These are phyloP conservation scores for Rhodotorula sp. DNA, from an alignment of 1,284 basidiomycete genomes.

Conservation along the genomic window DNA sequence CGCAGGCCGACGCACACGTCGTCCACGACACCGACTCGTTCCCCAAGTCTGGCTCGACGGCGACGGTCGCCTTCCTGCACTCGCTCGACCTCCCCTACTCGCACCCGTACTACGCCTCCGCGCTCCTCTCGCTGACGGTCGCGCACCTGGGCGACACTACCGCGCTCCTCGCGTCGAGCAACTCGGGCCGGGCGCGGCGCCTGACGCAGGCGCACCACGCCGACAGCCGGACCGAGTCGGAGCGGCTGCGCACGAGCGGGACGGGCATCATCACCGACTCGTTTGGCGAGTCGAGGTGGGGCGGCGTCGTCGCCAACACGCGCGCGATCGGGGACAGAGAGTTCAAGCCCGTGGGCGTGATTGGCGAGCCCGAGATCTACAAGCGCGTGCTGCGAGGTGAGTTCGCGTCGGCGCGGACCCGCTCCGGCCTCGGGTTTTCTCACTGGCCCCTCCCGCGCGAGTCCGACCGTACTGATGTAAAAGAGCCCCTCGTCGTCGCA, in stretches of 20 bases:
- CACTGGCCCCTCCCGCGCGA: not conserved
- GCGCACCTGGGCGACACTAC: conserved; percentile 88
- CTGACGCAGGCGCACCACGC: conserved; percentile 71
- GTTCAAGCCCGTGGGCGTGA: conserved; percentile 88
- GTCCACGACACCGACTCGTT: conserved; percentile 58
- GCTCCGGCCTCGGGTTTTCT: not conserved
- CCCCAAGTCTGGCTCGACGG: conserved; percentile 71
- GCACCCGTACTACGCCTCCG: conserved; percentile 50
- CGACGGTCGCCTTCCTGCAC: conserved; percentile 84
- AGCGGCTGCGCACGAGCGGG: conserved; percentile 78
- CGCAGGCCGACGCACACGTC: conserved; percentile 64
- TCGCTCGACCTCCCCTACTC: conserved; percentile 66
- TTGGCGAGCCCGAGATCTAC: conserved; percentile 90
- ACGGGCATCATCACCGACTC: conserved; percentile 88
- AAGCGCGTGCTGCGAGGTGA: conserved; percentile 73
- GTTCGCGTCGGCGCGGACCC: conserved; percentile 22
- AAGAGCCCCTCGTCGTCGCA: not conserved
- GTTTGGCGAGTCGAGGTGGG: conserved; percentile 88
- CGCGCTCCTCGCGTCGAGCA: conserved; percentile 53
- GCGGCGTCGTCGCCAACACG: conserved; percentile 93
- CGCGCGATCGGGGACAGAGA: conserved; percentile 88
- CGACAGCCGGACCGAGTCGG: conserved; percentile 80
- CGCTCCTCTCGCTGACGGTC: conserved; percentile 61
- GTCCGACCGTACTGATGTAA: too few species aligned
- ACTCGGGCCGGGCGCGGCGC: conserved; percentile 27